Evolutionary conservation across 2,329 filamentous ascomycete species (phyloP).

Genomic region (Tolypocladium inflatum): DNA sequence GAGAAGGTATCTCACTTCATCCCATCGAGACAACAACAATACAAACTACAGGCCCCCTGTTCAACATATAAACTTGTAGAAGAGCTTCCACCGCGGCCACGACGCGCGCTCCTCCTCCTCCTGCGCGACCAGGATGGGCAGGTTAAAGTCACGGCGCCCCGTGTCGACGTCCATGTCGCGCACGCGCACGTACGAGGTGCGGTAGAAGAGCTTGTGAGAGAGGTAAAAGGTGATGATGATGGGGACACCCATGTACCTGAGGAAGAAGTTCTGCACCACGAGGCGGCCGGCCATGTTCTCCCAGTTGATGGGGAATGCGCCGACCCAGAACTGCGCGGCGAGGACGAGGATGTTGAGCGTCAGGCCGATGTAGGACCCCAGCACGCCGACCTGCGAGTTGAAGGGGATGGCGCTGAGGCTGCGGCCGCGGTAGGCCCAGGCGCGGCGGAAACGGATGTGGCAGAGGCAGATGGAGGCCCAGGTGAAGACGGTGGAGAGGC

Average conservation of each 20-base stretch:
- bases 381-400: constrained; percentile 65
- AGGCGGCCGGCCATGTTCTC: constrained; percentile 28
- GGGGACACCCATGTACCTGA: constrained; percentile 60
- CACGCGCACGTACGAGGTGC: constrained; percentile 55
- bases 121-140: constrained; percentile 68
- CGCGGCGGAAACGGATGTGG: constrained; percentile 82
- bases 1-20: not conserved
- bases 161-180: constrained; percentile 81
- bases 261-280: constrained; percentile 60
- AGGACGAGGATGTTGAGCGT: constrained; percentile 67
- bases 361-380: constrained; percentile 75
- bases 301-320: constrained; percentile 64
- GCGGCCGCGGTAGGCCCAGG: constrained; percentile 64
- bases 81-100: constrained; percentile 70
- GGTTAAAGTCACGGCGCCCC: constrained; percentile 74
- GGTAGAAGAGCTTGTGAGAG: constrained; percentile 65
- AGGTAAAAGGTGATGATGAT: constrained; percentile 61
- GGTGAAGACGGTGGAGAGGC: constrained; percentile 65
- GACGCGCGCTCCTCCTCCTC: constrained; percentile 63
- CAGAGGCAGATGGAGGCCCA: constrained; percentile 81
- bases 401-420: constrained; percentile 73
- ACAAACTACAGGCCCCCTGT: not conserved
- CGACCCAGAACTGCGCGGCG: constrained; percentile 80
- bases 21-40: constrained; percentile 2
- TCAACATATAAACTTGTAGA: constrained; percentile 65